A percentile compares a stretch with the other conserved stretches of the same genome.
Conservation (phyloP, 352 stramenopile species). For the Globisporangium iwayamae region DNA sequence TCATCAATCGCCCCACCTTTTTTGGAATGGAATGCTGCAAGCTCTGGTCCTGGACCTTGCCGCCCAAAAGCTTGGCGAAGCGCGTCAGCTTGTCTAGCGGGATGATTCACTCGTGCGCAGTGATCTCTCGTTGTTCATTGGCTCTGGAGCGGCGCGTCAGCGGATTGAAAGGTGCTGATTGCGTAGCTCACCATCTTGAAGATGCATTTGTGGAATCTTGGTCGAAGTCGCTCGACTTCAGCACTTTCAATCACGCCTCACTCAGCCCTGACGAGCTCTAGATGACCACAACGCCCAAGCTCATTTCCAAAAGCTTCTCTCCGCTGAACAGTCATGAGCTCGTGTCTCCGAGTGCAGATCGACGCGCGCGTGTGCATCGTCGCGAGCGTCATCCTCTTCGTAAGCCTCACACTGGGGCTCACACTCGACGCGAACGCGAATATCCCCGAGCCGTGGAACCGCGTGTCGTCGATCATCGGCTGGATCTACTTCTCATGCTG, state of each 20-base stretch:
- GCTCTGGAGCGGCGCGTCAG: background rate
- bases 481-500: slow-evolving; percentile 93
- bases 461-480: slow-evolving; percentile 84
- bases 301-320: background rate
- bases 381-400: background rate
- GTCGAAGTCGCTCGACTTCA: background rate
- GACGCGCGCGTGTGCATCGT: slow-evolving; percentile 1
- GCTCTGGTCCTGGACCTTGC: background rate
- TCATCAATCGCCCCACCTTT: no score
- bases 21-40: background rate
- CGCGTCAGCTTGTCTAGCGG: background rate
- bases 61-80: background rate
- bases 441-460: slow-evolving; percentile 82
- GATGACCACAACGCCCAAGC: background rate
- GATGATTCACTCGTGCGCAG: background rate
- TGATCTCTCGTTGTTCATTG: background rate
- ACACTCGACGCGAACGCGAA: slow-evolving; percentile 47
- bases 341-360: background rate
- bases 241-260: background rate
- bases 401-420: background rate
- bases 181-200: background rate
- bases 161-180: background rate
- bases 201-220: background rate
- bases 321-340: background rate
- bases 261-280: background rate